Percentiles rank a stretch among this genome's conserved stretches.
Evolutionary conservation across 331 rosid genomes (phyloP).

Genomic region (Acacia pycnantha): DNA sequence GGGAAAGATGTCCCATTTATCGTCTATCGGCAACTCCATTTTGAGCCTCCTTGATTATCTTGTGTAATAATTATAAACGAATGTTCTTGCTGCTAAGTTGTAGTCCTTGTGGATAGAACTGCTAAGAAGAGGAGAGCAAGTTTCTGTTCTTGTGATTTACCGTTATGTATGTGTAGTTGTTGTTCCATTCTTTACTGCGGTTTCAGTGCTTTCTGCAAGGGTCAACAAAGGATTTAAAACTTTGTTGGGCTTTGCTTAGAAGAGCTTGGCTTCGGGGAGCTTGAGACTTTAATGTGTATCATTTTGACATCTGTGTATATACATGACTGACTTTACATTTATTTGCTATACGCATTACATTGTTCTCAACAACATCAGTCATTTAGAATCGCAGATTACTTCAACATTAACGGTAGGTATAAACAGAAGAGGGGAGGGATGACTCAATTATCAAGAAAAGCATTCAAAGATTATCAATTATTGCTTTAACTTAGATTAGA

Average conservation of each 20-base stretch:
- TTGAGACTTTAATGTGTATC: neutral
- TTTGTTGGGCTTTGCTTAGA: neutral
- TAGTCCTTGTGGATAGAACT: slow-evolving; percentile 24
- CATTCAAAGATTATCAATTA: neutral
- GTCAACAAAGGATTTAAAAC: neutral
- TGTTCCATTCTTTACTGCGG: neutral
- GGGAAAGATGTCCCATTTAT: neutral
- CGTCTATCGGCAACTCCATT: slow-evolving; percentile 10
- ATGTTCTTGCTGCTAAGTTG: slow-evolving; percentile 14
- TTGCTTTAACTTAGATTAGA: neutral
- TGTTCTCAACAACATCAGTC: neutral
- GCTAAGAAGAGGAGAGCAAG: slow-evolving; percentile 7
- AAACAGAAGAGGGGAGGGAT: neutral
- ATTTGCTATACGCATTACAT: neutral
- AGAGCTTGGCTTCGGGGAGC: neutral
- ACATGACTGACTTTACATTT: neutral
- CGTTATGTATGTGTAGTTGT: neutral
- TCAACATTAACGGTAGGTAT: neutral
- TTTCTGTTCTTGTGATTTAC: neutral
- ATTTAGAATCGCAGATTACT: neutral
- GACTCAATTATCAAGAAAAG: neutral
- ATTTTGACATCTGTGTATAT: neutral
- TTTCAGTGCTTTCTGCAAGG: neutral
- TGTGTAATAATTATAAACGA: neutral
- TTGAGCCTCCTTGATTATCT: neutral